Conservation (phyloP, 495 filamentous ascomycete genomes). For the Penicillium dipodomyicola region DNA sequence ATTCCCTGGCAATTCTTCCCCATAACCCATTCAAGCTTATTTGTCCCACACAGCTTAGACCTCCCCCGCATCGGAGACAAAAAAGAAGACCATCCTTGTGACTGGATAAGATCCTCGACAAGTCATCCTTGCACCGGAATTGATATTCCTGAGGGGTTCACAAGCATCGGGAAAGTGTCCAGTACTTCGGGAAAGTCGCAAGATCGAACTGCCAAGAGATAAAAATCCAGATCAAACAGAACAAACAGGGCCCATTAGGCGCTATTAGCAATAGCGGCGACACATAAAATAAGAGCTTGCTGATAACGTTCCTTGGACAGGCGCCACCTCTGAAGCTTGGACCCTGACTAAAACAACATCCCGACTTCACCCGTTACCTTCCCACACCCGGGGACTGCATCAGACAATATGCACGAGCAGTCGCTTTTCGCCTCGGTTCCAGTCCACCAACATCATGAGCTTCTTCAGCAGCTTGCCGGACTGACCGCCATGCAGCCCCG, state of each 20-base stretch:
- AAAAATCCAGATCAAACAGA: not conserved
- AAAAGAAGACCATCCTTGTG: not conserved
- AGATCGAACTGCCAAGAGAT: not conserved
- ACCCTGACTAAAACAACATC: constrained; percentile 25
- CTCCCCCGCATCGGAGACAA: constrained; percentile 10
- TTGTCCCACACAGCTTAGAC: constrained; percentile 4
- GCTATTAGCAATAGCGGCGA: constrained; percentile 13
- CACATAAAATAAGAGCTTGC: constrained; percentile 17
- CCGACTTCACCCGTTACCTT: constrained; percentile 29
- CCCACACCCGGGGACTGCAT: constrained; percentile 5
- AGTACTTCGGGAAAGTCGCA: not conserved
- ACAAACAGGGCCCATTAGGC: constrained; percentile 6
- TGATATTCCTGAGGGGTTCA: constrained; percentile 2
- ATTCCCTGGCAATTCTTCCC: not conserved
- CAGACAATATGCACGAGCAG: constrained; percentile 44
- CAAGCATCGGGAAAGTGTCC: not conserved
- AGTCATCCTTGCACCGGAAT: not conserved
- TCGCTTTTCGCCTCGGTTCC: constrained; percentile 50
- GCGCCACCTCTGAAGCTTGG: constrained; percentile 20
- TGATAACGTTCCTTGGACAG: constrained; percentile 14
- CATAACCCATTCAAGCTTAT: not conserved
- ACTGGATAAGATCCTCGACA: not conserved
- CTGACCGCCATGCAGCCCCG: constrained; percentile 65
- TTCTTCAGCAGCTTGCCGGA: constrained; percentile 66
- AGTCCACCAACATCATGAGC: constrained; percentile 50